Conservation (phyloP, 257 asterid genomes). For the Nicotiana otophora region DNA sequence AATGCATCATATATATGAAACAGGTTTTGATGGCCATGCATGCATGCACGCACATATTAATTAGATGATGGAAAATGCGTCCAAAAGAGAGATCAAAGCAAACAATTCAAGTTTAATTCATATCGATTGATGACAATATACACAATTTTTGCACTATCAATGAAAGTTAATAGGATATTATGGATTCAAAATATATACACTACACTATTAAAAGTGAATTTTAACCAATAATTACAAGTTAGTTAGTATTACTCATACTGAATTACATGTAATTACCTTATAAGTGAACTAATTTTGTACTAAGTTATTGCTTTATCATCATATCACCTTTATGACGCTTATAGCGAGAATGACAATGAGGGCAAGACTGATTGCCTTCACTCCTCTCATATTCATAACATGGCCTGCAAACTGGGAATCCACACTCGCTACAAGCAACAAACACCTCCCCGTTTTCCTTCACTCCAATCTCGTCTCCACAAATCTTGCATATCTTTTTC, state of each 20-base stretch:
- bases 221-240: no score
- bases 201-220: no score
- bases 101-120: no score
- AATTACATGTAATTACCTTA: not conserved
- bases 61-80: not conserved
- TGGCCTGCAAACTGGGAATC: constrained; percentile 67
- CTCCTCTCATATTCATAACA: constrained; percentile 74
- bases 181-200: no score
- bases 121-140: no score
- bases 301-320: no score
- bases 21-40: not conserved
- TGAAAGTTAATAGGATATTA: no score
- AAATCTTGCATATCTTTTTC: constrained; percentile 46
- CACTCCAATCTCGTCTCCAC: constrained; percentile 59
- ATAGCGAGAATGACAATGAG: constrained; percentile 67
- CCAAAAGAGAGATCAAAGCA: not conserved
- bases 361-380: constrained; percentile 66
- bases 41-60: not conserved
- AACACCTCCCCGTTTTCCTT: constrained; percentile 45
- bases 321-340: constrained; percentile 54
- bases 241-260: no score
- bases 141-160: no score
- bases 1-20: not conserved
- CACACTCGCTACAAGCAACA: constrained; percentile 60
- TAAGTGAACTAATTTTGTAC: not conserved